Evolutionary conservation across 202 grass and related monocot genomes (phyloP).

Genomic region (Eragrostis tef): DNA sequence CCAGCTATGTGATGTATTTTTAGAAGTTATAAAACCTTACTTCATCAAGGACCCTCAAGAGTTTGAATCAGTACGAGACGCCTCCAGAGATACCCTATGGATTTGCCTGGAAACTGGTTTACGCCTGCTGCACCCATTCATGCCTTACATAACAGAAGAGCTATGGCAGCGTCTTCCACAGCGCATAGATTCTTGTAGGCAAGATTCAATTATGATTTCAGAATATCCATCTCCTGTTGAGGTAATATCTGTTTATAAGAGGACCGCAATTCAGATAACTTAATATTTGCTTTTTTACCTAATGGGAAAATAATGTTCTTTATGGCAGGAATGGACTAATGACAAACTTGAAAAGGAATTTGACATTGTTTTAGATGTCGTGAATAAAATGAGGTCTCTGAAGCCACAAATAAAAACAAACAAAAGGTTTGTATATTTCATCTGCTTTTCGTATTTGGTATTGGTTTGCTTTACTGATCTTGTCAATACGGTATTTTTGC

Average conservation of each 20-base stretch:
- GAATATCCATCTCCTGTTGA: constrained; percentile 80
- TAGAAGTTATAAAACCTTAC: constrained; percentile 89
- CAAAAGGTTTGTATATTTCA: constrained; percentile 54
- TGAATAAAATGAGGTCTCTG: constrained; percentile 76
- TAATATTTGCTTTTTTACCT: constrained; percentile 29
- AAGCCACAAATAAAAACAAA: constrained; percentile 68
- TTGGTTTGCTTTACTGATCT: constrained; percentile 21
- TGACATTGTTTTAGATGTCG: constrained; percentile 62
- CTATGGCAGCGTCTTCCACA: constrained; percentile 92
- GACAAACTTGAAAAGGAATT: constrained; percentile 76
- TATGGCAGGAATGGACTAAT: constrained; percentile 65
- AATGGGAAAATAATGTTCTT: constrained; percentile 32
- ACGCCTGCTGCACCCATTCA: constrained; percentile 86
- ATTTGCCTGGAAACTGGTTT: constrained; percentile 82
- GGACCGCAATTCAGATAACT: neutral
- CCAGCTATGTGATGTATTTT: constrained; percentile 95
- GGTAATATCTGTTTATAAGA: constrained; percentile 45
- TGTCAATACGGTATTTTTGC: neutral
- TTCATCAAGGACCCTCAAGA: constrained; percentile 71
- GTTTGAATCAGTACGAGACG: constrained; percentile 69
- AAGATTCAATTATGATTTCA: constrained; percentile 81
- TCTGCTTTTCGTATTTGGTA: constrained; percentile 10
- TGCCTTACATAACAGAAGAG: constrained; percentile 91
- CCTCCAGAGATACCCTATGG: constrained; percentile 78
- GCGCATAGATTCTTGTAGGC: constrained; percentile 61